Base-by-base conservation (phyloP, 768 basidiomycete genomes). In the Ephemerocybe angulata region DNA sequence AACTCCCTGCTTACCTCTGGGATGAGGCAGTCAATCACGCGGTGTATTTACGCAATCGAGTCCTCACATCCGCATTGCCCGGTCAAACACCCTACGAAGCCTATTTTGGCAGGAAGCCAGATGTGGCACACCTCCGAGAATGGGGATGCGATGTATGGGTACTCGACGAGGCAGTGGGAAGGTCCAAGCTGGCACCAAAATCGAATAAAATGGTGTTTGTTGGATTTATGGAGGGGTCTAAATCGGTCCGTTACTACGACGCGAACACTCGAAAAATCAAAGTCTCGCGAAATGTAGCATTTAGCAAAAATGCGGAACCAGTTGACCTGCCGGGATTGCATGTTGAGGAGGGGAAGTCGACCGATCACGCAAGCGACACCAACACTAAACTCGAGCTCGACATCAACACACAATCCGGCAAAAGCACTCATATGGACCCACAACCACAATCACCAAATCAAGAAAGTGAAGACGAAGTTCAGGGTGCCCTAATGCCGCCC, bases 81-180 rank as follows among this genome's bases (percentile, higher is more conserved):
- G 51, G 54, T 12, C 61, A 58, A 10, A 70, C 67, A 3, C 70
- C 64, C 1, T 65, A 64, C 47, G 57, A 63, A 22, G 56, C 46
- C 1, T 69, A 57, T 56, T 54, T 53, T 28, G 54, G 59, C 0
- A 46, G 58, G 15, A 65, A 65, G 51, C 67, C 64, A 15, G 57
- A 64, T 46, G 50, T 71, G 3, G 21, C 29, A 21, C 62, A 73
- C 58, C 63, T 77, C 22, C 60, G 69, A 6, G 66, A 71, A 19
- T 77, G 66, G 47, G 73, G 76, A 2, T 76, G 72, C 48, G 59
- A 58, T 38, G 71, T 72, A 17, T 76, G 73, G 64, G 74, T 72
- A 27, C 67, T 48, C 3, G 44, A 54, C 27, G 31, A 54, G 21
- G 10, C 30, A 3, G 31, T 21, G 21, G 44, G 53, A 37, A 13